Percentiles rank a stretch among this genome's conserved stretches.
These are phyloP conservation scores for Truncatella angustata DNA, from an alignment of 2,329 filamentous ascomycete genomes.

Conservation along the genomic window DNA sequence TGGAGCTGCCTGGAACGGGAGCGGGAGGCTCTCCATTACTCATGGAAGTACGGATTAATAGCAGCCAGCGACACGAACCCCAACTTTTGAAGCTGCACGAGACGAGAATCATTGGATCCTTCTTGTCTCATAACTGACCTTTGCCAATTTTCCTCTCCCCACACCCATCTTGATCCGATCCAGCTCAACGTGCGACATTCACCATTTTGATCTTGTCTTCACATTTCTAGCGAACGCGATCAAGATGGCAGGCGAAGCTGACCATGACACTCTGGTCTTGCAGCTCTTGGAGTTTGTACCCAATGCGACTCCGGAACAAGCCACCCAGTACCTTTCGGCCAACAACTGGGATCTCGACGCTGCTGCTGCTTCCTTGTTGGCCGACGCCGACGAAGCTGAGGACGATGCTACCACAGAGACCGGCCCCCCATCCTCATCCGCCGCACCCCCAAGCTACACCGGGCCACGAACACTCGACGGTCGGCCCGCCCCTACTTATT, in stretches of 20 bases:
- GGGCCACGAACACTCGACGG: slow-evolving; percentile 64
- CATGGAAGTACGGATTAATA: too few species aligned
- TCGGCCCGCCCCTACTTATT: slow-evolving; percentile 47
- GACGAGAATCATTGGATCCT: too few species aligned
- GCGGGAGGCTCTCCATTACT: too few species aligned
- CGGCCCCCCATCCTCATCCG: slow-evolving; percentile 35
- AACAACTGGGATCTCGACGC: slow-evolving; percentile 65
- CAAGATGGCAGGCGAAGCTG: slow-evolving; percentile 32
- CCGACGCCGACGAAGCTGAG: slow-evolving; percentile 50
- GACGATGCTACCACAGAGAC: slow-evolving; percentile 42
- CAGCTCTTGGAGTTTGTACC: slow-evolving; percentile 55
- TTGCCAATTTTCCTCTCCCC: not conserved
- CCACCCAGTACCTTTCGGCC: slow-evolving; percentile 62
- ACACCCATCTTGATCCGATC: not conserved
- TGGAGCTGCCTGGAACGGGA: slow-evolving; percentile 8
- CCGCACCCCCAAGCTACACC: slow-evolving; percentile 44
- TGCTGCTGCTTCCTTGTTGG: slow-evolving; percentile 63
- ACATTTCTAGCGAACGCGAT: not conserved
- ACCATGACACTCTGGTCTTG: slow-evolving; percentile 44
- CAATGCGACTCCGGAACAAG: slow-evolving; percentile 55
- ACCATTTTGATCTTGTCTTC: not conserved
- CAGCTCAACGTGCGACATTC: not conserved
- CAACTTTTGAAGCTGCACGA: too few species aligned
- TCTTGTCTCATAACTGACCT: too few species aligned
- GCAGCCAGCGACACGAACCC: too few species aligned